Evolutionary conservation across 371 early-diverging fungal genomes (phyloP).

Genomic region (Saksenaea vasiformis): DNA sequence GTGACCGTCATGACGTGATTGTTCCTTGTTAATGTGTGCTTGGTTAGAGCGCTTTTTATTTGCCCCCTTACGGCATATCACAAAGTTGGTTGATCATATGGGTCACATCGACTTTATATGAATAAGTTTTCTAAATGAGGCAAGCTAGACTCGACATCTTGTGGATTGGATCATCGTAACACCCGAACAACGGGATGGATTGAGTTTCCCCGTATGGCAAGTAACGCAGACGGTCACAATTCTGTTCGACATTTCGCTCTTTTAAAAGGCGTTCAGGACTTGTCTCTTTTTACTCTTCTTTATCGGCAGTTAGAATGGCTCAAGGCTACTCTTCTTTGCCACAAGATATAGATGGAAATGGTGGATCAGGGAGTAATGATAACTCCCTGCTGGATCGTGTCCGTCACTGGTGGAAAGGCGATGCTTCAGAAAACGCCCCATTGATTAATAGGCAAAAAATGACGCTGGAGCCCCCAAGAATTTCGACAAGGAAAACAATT

Average conservation of each 20-base stretch:
- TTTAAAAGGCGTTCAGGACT: neutral
- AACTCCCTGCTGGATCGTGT: slow-evolving; percentile 8
- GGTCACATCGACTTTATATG: neutral
- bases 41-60: neutral
- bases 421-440: slow-evolving; percentile 26
- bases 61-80: neutral
- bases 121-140: neutral
- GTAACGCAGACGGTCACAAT: neutral
- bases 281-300: neutral
- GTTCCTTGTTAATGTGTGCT: neutral
- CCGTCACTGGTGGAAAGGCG: slow-evolving; percentile 16
- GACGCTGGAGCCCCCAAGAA: slow-evolving; percentile 42
- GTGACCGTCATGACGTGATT: too few species aligned
- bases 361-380: neutral
- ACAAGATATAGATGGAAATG: slow-evolving; percentile 9
- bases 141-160: neutral
- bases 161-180: neutral
- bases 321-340: slow-evolving; percentile 16
- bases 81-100: neutral
- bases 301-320: slow-evolving; percentile 7
- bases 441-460: slow-evolving; percentile 36
- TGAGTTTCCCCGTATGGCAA: neutral
- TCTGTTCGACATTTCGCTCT: neutral
- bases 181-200: neutral
- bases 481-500: slow-evolving; percentile 18